phyloP scores from a whole-genome alignment of 306 rosid species.

The Castanea crenata region DNA sequence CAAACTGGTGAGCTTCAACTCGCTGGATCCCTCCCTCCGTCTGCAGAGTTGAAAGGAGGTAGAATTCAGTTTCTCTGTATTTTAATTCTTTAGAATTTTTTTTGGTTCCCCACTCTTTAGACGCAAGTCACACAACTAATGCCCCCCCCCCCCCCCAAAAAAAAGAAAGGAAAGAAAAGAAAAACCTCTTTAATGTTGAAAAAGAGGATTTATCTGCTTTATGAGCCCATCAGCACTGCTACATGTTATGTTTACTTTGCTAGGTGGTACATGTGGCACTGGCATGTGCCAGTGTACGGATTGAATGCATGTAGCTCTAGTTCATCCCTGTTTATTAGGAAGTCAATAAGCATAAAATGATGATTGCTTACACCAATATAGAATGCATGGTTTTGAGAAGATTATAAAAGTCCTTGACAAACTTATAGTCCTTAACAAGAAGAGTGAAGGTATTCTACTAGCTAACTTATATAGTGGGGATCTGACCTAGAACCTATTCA shows the following conservation, averaged over 20 bases:
- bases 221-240: background rate
- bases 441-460: background rate
- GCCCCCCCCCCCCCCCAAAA: background rate
- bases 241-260: background rate
- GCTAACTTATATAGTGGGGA: background rate
- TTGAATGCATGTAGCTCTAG: background rate
- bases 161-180: too few species aligned
- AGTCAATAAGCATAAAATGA: background rate
- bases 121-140: too few species aligned
- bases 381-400: background rate
- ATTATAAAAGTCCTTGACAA: background rate
- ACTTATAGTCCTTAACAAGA: background rate
- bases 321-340: background rate
- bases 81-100: slow-evolving; percentile 15
- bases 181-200: background rate
- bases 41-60: slow-evolving; percentile 76
- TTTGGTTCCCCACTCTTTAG: background rate
- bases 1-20: slow-evolving; percentile 68
- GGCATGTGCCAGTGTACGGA: background rate
- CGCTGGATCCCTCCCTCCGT: slow-evolving; percentile 55
- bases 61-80: slow-evolving; percentile 14
- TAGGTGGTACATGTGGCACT: background rate
- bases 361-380: background rate
- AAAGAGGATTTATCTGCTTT: background rate
- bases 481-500: background rate